These are phyloP conservation scores for Nemania sp. DNA, from an alignment of 2,329 filamentous ascomycete species.

Conservation along the genomic window DNA sequence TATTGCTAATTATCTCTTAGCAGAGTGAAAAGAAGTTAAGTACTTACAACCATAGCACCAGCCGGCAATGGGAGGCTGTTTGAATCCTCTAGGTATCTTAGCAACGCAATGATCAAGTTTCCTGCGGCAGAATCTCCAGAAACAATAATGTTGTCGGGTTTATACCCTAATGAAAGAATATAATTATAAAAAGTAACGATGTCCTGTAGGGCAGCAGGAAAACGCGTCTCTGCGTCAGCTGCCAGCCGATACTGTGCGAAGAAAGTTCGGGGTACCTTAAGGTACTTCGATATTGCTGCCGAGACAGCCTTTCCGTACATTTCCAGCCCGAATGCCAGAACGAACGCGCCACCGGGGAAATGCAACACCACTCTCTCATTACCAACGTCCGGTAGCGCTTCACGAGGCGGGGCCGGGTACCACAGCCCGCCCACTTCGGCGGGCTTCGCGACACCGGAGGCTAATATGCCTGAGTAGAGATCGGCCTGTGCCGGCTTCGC, in stretches of 20 bases:
- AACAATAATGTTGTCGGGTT: constrained; percentile 26
- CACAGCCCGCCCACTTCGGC: constrained; percentile 37
- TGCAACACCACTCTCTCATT: constrained; percentile 40
- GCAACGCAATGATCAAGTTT: constrained; percentile 32
- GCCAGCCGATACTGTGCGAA: constrained; percentile 41
- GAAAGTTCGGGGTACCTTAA: constrained; percentile 29
- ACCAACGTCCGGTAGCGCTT: constrained; percentile 12
- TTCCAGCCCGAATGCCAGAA: constrained; percentile 38
- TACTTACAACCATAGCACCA: constrained; percentile 33
- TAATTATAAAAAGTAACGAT: constrained; percentile 39
- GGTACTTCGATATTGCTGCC: constrained; percentile 22
- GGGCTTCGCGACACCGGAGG: constrained; percentile 17
- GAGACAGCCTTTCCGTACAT: constrained; percentile 24
- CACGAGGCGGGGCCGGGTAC: constrained; percentile 34
- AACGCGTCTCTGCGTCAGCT: constrained; percentile 29
- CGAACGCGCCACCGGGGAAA: constrained; percentile 43
- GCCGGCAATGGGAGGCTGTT: constrained; percentile 27
- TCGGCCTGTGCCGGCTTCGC: constrained; percentile 15
- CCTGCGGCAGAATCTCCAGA: constrained; percentile 29
- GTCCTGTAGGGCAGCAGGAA: constrained; percentile 44
- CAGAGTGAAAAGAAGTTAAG: too few relatives aligned
- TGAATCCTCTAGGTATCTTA: constrained; percentile 32
- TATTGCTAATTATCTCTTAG: too few relatives aligned
- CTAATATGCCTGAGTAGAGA: constrained; percentile 16
- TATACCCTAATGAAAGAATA: constrained; percentile 30